These are phyloP conservation scores for Beauveria asiatica DNA, from an alignment of 2,329 filamentous ascomycete species.

Conservation along the genomic window DNA sequence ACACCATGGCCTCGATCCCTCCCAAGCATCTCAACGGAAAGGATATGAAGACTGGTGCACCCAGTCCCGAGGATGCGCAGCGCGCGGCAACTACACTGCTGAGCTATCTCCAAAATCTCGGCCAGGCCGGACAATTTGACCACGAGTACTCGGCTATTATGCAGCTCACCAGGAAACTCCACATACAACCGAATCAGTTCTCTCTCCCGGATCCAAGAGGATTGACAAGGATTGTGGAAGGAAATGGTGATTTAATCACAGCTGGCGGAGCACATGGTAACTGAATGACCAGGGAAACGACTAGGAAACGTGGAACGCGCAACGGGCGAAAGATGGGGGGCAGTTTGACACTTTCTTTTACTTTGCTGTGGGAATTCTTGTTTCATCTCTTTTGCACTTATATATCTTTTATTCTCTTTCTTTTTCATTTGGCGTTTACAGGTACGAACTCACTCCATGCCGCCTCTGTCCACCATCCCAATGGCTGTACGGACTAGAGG, in stretches of 20 bases:
- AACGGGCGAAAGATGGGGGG: background rate
- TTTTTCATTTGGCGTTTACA: conserved; percentile 6
- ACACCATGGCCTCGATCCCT: background rate
- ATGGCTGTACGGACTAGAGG: background rate
- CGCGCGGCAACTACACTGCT: conserved; percentile 74
- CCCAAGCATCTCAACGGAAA: background rate
- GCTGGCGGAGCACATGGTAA: background rate
- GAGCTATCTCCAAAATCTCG: conserved; percentile 68
- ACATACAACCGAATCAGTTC: conserved; percentile 49
- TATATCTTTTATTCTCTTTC: background rate
- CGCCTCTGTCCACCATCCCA: background rate
- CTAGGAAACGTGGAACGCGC: background rate
- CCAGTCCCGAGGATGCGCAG: conserved; percentile 78
- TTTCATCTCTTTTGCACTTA: background rate
- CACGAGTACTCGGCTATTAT: conserved; percentile 70
- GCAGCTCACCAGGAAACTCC: conserved; percentile 78
- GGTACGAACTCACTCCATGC: background rate
- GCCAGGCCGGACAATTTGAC: conserved; percentile 58
- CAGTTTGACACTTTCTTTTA: background rate
- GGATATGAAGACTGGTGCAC: conserved; percentile 27
- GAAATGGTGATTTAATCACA: conserved; percentile 35
- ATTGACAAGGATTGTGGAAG: conserved; percentile 47
- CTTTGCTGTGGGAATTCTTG: background rate
- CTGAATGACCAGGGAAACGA: background rate
- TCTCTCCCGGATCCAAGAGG: conserved; percentile 34